Conservation (phyloP, 345 rosid genomes). For the Gossypium anomalum region DNA sequence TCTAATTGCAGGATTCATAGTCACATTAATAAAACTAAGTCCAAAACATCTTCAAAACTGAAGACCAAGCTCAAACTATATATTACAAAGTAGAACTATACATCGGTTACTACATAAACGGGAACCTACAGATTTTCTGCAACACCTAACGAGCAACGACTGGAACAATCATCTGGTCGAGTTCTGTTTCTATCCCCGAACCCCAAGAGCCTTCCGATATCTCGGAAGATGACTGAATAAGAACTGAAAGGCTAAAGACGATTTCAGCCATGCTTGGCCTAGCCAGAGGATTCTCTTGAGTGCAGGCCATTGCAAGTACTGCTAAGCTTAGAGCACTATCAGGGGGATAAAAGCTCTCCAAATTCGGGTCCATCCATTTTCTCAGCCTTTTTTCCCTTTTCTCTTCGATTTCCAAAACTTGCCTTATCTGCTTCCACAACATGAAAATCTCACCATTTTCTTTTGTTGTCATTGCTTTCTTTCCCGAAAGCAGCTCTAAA, state of each 20-base stretch:
- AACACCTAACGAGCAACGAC: constrained; percentile 35
- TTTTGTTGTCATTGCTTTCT: constrained; percentile 40
- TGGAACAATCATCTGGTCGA: constrained; percentile 30
- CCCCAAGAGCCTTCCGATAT: constrained; percentile 35
- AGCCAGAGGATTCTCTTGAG: constrained; percentile 34
- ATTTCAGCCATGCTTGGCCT: constrained; percentile 68
- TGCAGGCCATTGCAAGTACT: constrained; percentile 46
- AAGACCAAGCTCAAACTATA: not conserved
- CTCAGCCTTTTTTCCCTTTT: constrained; percentile 35
- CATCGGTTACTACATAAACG: not conserved
- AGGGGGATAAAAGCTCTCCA: constrained; percentile 44
- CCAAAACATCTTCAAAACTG: not conserved
- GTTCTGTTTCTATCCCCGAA: constrained; percentile 38
- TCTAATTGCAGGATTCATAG: not conserved
- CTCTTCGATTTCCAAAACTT: constrained; percentile 32
- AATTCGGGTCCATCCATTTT: constrained; percentile 47
- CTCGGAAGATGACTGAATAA: constrained; percentile 34
- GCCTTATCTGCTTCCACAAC: constrained; percentile 42
- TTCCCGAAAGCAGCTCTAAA: constrained; percentile 56
- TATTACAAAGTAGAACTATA: not conserved
- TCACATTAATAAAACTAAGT: not conserved
- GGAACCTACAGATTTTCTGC: not conserved
- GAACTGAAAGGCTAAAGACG: constrained; percentile 51
- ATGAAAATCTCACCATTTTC: constrained; percentile 40
- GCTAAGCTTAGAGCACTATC: constrained; percentile 49